Percentiles rank a stretch among this genome's conserved stretches.
These are phyloP conservation scores for Aspergillus homomorphus DNA, from an alignment of 495 filamentous ascomycete species.

Conservation along the genomic window DNA sequence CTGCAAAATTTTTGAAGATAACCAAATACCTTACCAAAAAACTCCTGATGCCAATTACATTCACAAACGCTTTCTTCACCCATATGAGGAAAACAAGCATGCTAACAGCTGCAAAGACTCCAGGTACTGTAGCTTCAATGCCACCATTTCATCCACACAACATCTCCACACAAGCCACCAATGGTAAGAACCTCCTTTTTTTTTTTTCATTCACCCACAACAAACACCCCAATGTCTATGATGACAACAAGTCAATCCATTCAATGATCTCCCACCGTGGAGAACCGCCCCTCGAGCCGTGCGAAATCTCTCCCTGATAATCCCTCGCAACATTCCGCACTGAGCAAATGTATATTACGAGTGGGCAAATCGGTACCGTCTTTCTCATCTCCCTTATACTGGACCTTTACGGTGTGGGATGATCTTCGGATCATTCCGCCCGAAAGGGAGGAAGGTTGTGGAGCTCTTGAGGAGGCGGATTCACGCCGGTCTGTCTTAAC, in stretches of 20 bases:
- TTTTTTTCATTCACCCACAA: background rate
- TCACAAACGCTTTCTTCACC: slow-evolving; percentile 12
- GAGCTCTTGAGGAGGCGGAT: slow-evolving; percentile 54
- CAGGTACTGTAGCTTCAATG: slow-evolving; percentile 11
- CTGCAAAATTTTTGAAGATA: slow-evolving; percentile 80
- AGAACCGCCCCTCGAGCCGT: slow-evolving; percentile 47
- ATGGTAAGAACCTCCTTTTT: background rate
- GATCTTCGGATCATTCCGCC: slow-evolving; percentile 15
- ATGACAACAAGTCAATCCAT: slow-evolving; percentile 99
- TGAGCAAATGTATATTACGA: slow-evolving; percentile 20
- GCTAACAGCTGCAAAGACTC: slow-evolving; percentile 27
- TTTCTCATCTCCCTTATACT: slow-evolving; percentile 55
- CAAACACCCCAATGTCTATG: slow-evolving; percentile 47
- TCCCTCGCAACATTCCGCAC: slow-evolving; percentile 12
- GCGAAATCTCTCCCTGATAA: background rate
- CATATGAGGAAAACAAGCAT: slow-evolving; percentile 5
- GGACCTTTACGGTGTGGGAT: slow-evolving; percentile 46
- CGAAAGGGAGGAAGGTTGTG: slow-evolving; percentile 79
- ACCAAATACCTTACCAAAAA: slow-evolving; percentile 76
- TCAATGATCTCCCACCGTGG: slow-evolving; percentile 77
- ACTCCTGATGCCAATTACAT: slow-evolving; percentile 45
- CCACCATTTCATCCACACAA: slow-evolving; percentile 6
- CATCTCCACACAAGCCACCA: background rate
- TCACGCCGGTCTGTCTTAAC: slow-evolving; percentile 26
- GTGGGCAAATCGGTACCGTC: slow-evolving; percentile 52